Evolutionary conservation across 208 protist species (phyloP), one percentile per base, ranked within the genome.

Genomic region (Endotrypanum monterogeii): DNA sequence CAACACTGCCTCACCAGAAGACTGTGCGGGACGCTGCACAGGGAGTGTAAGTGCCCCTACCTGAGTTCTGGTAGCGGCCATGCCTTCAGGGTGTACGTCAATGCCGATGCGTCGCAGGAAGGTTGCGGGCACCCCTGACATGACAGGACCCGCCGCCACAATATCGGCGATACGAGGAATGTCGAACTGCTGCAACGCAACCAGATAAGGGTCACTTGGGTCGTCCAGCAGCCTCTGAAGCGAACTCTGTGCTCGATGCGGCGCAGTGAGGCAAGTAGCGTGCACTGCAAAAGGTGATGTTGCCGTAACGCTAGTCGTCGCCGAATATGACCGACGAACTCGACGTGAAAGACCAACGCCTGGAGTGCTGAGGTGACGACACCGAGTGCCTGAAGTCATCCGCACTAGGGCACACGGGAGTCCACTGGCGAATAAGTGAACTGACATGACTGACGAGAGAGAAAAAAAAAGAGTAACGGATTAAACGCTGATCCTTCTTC

Each of bases 161-260:
- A 90, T 73, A 41, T n/a, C 60, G 3, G 86, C 76, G 35, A 94
- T 88, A 37, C 77, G 74, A 14, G 52, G 69, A n/a, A 94, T 56
- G 67, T 94, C 74, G 6, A 90, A 67, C 14, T 89, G 74, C 58
- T 84, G 79, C 54, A 92, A 68, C 23, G 84, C 82, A 4, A 44
- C 66, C 8, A 92, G 69, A 67, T 90, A 94, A 1, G 80, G 76
- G 63, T 94, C 89, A 23, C n/a, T 82, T 18, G 54, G 71, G 57
- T 92, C 83, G 5, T 84, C 65, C 32, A 94, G 76, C 20, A 94
- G 67, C 44, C 60, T 80, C 50, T 86, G 78, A 46, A 94, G 73
- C 1, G 83, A 78, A 73, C 87, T 78, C 57, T 88, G 81, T 2
- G 41, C 18, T 62, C 89, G 89, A 32, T 54, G 51, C 28, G 70